Conservation (phyloP, 2,329 filamentous ascomycete species). For the Venturia effusa region DNA sequence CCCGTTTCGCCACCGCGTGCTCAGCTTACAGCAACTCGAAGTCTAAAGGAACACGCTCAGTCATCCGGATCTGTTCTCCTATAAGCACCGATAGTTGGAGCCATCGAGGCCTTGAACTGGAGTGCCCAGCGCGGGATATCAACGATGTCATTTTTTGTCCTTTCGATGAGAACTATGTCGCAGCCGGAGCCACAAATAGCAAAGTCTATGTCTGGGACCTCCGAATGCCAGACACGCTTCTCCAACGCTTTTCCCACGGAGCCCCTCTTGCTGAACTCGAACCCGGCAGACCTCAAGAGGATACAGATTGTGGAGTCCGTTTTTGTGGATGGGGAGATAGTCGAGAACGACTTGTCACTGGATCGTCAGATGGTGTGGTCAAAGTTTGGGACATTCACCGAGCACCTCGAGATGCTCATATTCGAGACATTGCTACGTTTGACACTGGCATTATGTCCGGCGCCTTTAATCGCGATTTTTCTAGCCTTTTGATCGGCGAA, state of each 20-base stretch:
- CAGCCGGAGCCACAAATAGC: conserved; percentile 50
- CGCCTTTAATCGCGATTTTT: conserved; percentile 44
- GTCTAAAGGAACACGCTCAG: conserved; percentile 32
- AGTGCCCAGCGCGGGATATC: conserved; percentile 50
- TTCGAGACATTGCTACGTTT: conserved; percentile 39
- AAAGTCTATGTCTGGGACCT: conserved; percentile 50
- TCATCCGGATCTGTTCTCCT: conserved; percentile 43
- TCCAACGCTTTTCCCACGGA: conserved; percentile 43
- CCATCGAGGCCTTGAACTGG: conserved; percentile 32
- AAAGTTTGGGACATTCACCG: conserved; percentile 49
- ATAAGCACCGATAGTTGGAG: conserved; percentile 18
- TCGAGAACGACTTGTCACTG: conserved; percentile 44
- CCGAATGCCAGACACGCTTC: conserved; percentile 32
- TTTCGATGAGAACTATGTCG: conserved; percentile 39
- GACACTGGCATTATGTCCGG: conserved; percentile 47
- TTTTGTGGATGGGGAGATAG: conserved; percentile 47
- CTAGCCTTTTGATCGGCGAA: conserved; percentile 47
- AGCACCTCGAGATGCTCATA: conserved; percentile 38
- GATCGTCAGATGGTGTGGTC: conserved; percentile 49
- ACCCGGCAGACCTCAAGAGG: conserved; percentile 33
- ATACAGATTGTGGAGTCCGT: conserved; percentile 46
- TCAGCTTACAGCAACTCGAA: conserved; percentile 25
- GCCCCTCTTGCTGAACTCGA: conserved; percentile 38
- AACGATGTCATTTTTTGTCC: conserved; percentile 48
- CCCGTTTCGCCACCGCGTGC: conserved; percentile 42